Conservation (phyloP, 352 stramenopile genomes). For the Phytophthora palmivora region DNA sequence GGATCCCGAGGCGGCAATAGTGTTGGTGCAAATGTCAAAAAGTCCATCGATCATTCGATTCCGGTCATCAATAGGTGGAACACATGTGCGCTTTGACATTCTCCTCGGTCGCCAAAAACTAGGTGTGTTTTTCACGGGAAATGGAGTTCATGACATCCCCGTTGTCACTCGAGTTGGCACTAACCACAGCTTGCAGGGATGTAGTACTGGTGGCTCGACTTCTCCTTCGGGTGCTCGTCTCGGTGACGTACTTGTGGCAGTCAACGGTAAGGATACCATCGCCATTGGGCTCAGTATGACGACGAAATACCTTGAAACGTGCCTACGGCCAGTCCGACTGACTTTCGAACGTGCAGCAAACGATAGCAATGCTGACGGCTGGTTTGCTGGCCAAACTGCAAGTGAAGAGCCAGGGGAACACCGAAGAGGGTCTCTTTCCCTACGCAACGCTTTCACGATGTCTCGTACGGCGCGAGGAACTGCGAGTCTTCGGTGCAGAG, state of each 20-base stretch:
- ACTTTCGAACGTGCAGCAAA: constrained; percentile 60
- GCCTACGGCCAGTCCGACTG: constrained; percentile 47
- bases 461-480: constrained; percentile 11
- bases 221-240: constrained; percentile 30
- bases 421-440: constrained; percentile 7
- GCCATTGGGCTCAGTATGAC: constrained; percentile 45
- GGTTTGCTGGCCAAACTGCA: constrained; percentile 20
- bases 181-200: neutral
- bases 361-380: constrained; percentile 16
- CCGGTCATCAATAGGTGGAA: constrained; percentile 21
- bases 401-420: constrained; percentile 30
- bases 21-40: constrained; percentile 39
- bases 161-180: constrained; percentile 50
- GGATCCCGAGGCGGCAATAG: constrained; percentile 40
- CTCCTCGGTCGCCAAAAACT: constrained; percentile 47
- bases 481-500: constrained; percentile 25
- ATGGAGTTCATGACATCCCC: constrained; percentile 51
- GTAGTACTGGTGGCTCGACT: constrained; percentile 2
- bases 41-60: constrained; percentile 58
- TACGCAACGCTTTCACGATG: constrained; percentile 15
- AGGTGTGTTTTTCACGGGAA: constrained; percentile 52
- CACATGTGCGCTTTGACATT: constrained; percentile 48
- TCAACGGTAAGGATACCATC: constrained; percentile 63
- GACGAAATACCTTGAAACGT: constrained; percentile 45
- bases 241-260: constrained; percentile 62